Percentiles rank a stretch among this genome's conserved stretches.
phyloP scores from a whole-genome alignment of 2,329 filamentous ascomycete genomes.

The Fusarium multiceps region DNA sequence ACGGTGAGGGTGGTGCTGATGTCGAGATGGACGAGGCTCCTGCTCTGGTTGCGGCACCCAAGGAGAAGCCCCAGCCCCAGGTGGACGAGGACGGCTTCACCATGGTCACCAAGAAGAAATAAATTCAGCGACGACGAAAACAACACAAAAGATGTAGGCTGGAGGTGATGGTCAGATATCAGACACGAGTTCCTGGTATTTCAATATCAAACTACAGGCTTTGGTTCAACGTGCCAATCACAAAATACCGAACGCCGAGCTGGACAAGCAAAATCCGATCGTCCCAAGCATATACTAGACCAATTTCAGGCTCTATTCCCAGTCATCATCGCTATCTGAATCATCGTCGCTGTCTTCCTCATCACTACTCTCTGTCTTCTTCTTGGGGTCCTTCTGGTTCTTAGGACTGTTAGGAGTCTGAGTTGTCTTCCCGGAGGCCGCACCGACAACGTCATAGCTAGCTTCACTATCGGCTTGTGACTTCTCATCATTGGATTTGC shows the following conservation, averaged over 20 bases:
- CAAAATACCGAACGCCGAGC: slow-evolving; percentile 50
- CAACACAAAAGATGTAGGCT: slow-evolving; percentile 11
- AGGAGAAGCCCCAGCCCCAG: slow-evolving; percentile 75
- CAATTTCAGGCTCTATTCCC: slow-evolving; percentile 67
- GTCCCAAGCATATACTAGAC: slow-evolving; percentile 23
- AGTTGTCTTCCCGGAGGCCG: slow-evolving; percentile 79
- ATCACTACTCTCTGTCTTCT: slow-evolving; percentile 20
- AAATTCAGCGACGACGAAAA: slow-evolving; percentile 36
- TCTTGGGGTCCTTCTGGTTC: slow-evolving; percentile 63
- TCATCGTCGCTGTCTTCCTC: slow-evolving; percentile 24
- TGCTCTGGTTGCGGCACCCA: slow-evolving; percentile 64
- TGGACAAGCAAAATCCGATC: slow-evolving; percentile 40
- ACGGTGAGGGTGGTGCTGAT: slow-evolving; percentile 66
- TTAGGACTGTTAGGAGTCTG: slow-evolving; percentile 78
- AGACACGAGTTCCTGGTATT: slow-evolving; percentile 40
- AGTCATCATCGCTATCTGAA: slow-evolving; percentile 71
- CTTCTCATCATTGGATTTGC: slow-evolving; percentile 86
- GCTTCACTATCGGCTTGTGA: slow-evolving; percentile 93
- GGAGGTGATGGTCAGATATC: slow-evolving; percentile 9
- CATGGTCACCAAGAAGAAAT: slow-evolving; percentile 73
- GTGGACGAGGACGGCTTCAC: slow-evolving; percentile 87
- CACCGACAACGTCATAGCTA: slow-evolving; percentile 93
- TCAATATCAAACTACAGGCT: slow-evolving; percentile 43
- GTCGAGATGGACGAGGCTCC: slow-evolving; percentile 78
- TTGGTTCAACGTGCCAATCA: slow-evolving; percentile 37